Base-by-base conservation (phyloP, 140 eudicot genomes). In the Cichorium intybus region DNA sequence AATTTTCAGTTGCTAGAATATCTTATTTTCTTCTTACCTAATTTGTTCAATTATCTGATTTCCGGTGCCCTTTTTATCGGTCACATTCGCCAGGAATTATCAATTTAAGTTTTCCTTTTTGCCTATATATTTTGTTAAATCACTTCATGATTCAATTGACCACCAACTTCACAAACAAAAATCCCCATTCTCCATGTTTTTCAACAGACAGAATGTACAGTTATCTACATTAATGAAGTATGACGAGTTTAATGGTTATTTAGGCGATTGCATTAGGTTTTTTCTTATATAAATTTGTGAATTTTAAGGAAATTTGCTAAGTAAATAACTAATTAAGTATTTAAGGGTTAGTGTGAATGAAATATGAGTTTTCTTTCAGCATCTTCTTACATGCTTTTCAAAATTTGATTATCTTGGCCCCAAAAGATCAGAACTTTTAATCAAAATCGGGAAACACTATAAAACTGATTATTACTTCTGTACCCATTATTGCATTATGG, bases 201-300 rank as follows among this genome's bases (percentile, higher is more conserved):
- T 35, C 1, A 22, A 10, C 31, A 60, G 66, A 29, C 14, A 10
- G 31, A 18, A 20, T 16, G 12, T 20, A 15, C 28, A 27, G 14
- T 63, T 63, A 37, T 37, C 14, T 0, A 52, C 58, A 23, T 58
- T 1, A 31, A 31, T n/a, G 47, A 31, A 22, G 15, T 61, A 23
- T 4, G 68, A n/a, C n/a, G n/a, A n/a, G n/a, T n/a, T n/a, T n/a
- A n/a, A n/a, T n/a, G n/a, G n/a, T 43, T 27, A 8, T 5, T 54
- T 27, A 26, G 10, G 49, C 22, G 23, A 14, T 61, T 41, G 12
- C 14, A 28, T 2, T 46, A 11, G 56, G 0, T 31, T 12, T 16
- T 46, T 21, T 47, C 10, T 18, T 60, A 34, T 23, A 60, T 57
- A 60, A 60, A 39, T 62, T 12, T 27, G 58, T 47, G 21, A 47